These are phyloP conservation scores for Mollisia scopiformis DNA, from an alignment of 2,329 filamentous ascomycete genomes.

Conservation along the genomic window DNA sequence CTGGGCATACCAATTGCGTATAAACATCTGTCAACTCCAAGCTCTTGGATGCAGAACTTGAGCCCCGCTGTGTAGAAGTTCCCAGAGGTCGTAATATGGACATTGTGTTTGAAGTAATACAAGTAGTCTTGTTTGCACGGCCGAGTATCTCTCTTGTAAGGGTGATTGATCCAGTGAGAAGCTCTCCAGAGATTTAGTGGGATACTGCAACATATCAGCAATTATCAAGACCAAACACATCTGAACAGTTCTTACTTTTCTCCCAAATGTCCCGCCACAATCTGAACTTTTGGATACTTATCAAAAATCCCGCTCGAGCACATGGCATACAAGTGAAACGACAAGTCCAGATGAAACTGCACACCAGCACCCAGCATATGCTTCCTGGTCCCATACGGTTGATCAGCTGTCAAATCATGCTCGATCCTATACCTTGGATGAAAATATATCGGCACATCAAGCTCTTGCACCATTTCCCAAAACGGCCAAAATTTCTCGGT, in stretches of 20 bases:
- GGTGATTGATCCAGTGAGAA: slow-evolving; percentile 26
- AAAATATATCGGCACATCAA: slow-evolving; percentile 66
- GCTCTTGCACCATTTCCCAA: slow-evolving; percentile 59
- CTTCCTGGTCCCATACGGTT: slow-evolving; percentile 35
- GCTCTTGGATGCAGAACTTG: slow-evolving; percentile 20
- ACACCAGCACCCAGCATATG: slow-evolving; percentile 42
- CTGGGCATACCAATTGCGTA: slow-evolving; percentile 19
- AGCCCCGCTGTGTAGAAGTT: slow-evolving; percentile 18
- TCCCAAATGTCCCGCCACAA: slow-evolving; percentile 47
- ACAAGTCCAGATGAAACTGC: slow-evolving; percentile 46
- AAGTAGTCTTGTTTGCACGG: slow-evolving; percentile 17
- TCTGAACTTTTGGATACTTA: slow-evolving; percentile 43
- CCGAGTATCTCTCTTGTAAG: slow-evolving; percentile 10
- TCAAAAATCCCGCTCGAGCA: slow-evolving; percentile 47
- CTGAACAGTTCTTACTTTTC: slow-evolving; percentile 39
- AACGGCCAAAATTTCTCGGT: slow-evolving; percentile 61
- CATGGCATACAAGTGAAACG: slow-evolving; percentile 49
- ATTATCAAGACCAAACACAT: neutral
- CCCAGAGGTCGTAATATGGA: slow-evolving; percentile 19
- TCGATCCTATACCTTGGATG: slow-evolving; percentile 47
- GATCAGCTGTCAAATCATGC: slow-evolving; percentile 32
- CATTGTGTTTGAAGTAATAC: slow-evolving; percentile 23
- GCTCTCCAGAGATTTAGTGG: slow-evolving; percentile 46
- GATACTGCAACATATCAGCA: slow-evolving; percentile 27
- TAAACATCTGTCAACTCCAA: slow-evolving; percentile 19